A percentile compares a stretch with the other conserved stretches of the same genome.
Conservation (phyloP, 768 basidiomycete species). For the Rhodotorula kratochvilovae region DNA sequence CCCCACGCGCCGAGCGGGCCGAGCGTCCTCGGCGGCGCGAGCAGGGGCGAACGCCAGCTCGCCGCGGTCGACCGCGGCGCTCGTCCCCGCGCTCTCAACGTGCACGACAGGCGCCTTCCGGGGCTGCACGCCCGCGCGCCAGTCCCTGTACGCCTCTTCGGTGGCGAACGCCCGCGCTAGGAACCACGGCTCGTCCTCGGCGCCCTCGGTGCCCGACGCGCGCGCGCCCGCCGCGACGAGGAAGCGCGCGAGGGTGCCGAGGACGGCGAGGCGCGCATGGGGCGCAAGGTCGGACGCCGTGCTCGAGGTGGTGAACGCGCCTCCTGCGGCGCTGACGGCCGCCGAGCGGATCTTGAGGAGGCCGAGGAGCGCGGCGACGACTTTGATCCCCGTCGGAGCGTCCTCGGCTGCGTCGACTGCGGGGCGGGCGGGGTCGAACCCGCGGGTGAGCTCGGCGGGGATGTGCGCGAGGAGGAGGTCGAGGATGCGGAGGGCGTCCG, state of each 20-base stretch:
- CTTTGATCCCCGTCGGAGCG: slow-evolving; percentile 30
- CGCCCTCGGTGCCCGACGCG: slow-evolving; percentile 36
- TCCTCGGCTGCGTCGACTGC: background rate
- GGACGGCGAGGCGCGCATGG: slow-evolving; percentile 72
- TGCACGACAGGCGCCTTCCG: no score
- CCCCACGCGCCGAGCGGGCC: slow-evolving; percentile 1
- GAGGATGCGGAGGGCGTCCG: slow-evolving; percentile 79
- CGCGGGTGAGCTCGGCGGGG: slow-evolving; percentile 62
- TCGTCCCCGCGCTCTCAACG: background rate
- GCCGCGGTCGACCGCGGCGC: slow-evolving; percentile 12
- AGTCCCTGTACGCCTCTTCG: slow-evolving; percentile 51
- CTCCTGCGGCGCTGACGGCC: background rate
- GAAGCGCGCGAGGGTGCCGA: slow-evolving; percentile 68
- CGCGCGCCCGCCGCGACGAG: slow-evolving; percentile 49
- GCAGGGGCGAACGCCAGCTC: slow-evolving; percentile 3
- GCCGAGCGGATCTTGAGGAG: slow-evolving; percentile 54
- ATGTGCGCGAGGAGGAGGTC: slow-evolving; percentile 67
- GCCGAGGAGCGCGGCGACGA: slow-evolving; percentile 75
- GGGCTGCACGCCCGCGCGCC: slow-evolving; percentile 18
- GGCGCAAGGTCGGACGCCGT: background rate
- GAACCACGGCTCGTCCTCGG: slow-evolving; percentile 58
- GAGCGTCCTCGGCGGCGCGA: background rate
- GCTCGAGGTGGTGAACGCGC: slow-evolving; percentile 10
- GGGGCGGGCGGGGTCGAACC: slow-evolving; percentile 53
- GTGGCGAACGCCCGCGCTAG: slow-evolving; percentile 60